A percentile compares a stretch with the other conserved stretches of the same genome.
phyloP scores from a whole-genome alignment of 108 stramenopile species.

The Pelagomonas calceolata region DNA sequence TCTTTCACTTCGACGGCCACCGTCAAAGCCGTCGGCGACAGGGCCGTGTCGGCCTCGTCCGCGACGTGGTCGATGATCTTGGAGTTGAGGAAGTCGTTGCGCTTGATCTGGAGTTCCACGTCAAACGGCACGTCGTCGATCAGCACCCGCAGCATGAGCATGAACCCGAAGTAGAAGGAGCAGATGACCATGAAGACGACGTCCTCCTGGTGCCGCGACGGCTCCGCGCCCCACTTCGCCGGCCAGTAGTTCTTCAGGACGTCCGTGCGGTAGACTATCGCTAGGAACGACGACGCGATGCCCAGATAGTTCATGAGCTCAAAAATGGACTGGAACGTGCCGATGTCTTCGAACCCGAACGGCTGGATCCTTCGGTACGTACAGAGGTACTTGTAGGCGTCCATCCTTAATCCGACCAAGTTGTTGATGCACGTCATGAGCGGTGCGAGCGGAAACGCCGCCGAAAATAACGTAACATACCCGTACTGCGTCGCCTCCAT shows the following conservation, averaged over 20 bases:
- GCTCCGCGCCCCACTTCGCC: too few species aligned
- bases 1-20: too few species aligned
- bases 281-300: background rate
- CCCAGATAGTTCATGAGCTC: conserved; percentile 21
- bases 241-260: background rate
- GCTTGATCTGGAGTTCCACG: conserved; percentile 31
- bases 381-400: conserved; percentile 38
- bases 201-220: background rate
- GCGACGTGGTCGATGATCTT: conserved; percentile 23
- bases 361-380: conserved; percentile 28
- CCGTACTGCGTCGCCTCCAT: conserved; percentile 21
- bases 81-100: conserved; percentile 26
- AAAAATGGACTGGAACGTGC: conserved; percentile 38
- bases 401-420: conserved; percentile 33
- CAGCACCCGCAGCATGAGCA: conserved; percentile 24
- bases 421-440: conserved; percentile 38
- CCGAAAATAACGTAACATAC: conserved; percentile 44
- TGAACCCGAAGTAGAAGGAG: conserved; percentile 27
- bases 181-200: conserved; percentile 8
- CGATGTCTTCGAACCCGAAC: conserved; percentile 34
- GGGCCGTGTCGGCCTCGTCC: background rate
- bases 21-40: too few species aligned
- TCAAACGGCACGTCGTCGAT: conserved; percentile 19
- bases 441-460: conserved; percentile 41
- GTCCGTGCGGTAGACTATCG: background rate